Evolutionary conservation across 2,329 filamentous ascomycete genomes (phyloP).

Genomic region (Waltergamsia citrina): DNA sequence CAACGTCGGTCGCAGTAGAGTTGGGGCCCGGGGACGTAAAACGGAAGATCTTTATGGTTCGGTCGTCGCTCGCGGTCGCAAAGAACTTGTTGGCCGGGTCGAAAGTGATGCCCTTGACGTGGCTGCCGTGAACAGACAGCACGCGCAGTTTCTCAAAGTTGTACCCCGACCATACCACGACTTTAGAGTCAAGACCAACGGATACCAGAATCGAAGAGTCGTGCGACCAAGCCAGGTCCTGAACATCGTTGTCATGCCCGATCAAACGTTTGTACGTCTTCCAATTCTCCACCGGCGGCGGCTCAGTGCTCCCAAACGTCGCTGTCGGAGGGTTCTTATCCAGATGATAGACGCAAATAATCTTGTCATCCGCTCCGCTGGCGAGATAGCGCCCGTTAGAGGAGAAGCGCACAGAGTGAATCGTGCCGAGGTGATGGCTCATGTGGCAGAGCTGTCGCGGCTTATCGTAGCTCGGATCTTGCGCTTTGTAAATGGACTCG

Average conservation of each 20-base stretch:
- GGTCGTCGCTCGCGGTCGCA: constrained; percentile 92
- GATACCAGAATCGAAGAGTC: constrained; percentile 95
- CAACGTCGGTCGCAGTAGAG: constrained; percentile 87
- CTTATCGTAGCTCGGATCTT: constrained; percentile 59
- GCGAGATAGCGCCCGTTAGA: constrained; percentile 91
- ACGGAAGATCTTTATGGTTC: constrained; percentile 91
- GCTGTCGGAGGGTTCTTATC: constrained; percentile 73
- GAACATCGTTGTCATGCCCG: constrained; percentile 96
- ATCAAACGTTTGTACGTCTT: constrained; percentile 88
- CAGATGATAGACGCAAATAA: constrained; percentile 92
- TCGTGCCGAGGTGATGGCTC: constrained; percentile 96
- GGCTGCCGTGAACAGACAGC: constrained; percentile 84
- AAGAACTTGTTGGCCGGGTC: constrained; percentile 99
- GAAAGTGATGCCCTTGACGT: constrained; percentile 98
- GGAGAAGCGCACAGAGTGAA: constrained; percentile 94
- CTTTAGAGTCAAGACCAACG: constrained; percentile 92
- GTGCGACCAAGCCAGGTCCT: constrained; percentile 93
- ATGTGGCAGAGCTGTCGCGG: constrained; percentile 95
- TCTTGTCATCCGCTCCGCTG: constrained; percentile 96
- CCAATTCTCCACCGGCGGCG: constrained; percentile 94
- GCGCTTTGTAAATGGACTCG: constrained; percentile 79
- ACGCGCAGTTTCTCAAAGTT: constrained; percentile 98
- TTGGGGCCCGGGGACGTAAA: constrained; percentile 89
- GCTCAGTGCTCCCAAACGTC: constrained; percentile 82
- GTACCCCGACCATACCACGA: constrained; percentile 96